These are phyloP conservation scores for Psidium friedrichsthalianum DNA, from an alignment of 345 rosid species.

Conservation along the genomic window DNA sequence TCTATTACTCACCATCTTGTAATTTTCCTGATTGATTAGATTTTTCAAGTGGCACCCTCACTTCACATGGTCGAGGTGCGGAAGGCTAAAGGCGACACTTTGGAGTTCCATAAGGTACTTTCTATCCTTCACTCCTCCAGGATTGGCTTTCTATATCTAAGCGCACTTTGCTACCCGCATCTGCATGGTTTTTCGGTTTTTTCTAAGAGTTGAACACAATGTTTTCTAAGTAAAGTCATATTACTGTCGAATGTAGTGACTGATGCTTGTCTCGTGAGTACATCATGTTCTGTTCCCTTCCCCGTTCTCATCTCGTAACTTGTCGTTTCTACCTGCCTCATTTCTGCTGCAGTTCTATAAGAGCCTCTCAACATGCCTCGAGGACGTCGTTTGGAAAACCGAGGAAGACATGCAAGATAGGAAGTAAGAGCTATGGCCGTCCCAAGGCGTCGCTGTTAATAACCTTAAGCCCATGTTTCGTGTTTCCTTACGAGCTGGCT, in stretches of 20 bases:
- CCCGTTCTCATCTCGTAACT: not conserved
- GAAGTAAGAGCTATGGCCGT: slow-evolving; percentile 2
- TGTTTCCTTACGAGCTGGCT: not conserved
- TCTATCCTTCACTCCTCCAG: not conserved
- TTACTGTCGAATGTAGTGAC: not conserved
- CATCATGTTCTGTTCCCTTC: not conserved
- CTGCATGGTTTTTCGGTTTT: not conserved
- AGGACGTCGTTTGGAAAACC: slow-evolving; percentile 88
- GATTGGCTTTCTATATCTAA: not conserved
- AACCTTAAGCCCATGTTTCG: not conserved
- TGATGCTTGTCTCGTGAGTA: not conserved
- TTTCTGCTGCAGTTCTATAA: slow-evolving; percentile 68
- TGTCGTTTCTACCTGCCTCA: not conserved
- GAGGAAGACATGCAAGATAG: slow-evolving; percentile 63
- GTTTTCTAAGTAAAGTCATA: not conserved
- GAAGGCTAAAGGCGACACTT: slow-evolving; percentile 93
- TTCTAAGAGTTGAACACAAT: not conserved
- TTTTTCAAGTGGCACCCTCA: slow-evolving; percentile 94
- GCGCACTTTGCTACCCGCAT: not conserved
- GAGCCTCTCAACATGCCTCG: slow-evolving; percentile 65
- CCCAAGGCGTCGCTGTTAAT: not conserved
- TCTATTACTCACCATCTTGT: not conserved
- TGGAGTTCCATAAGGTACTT: slow-evolving; percentile 81
- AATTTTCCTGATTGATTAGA: slow-evolving; percentile 17
- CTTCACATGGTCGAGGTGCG: slow-evolving; percentile 92